phyloP scores from a whole-genome alignment of 495 filamentous ascomycete species.

The Polyplosphaeria fusca region DNA sequence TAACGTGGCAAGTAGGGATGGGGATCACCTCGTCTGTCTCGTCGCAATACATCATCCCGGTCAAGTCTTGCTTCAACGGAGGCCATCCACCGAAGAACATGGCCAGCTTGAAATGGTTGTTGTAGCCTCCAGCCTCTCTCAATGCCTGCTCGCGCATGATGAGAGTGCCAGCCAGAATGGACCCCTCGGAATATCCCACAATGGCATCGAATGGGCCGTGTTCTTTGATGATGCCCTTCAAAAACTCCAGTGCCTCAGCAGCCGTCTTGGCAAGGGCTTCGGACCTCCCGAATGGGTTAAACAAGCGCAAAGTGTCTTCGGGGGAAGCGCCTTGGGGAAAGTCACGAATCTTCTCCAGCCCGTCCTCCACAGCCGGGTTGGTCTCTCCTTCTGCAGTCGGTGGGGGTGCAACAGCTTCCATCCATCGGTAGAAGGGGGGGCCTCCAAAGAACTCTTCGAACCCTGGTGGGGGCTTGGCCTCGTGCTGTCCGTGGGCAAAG shows the following conservation, averaged over 20 bases:
- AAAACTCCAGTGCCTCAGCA: conserved; percentile 44
- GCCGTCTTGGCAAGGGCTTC: conserved; percentile 16
- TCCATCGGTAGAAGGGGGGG: conserved; percentile 51
- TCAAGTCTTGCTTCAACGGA: conserved; percentile 48
- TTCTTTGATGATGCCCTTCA: conserved; percentile 50
- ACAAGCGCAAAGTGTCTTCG: conserved; percentile 43
- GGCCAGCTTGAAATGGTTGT: conserved; percentile 51
- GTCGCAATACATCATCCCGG: conserved; percentile 46
- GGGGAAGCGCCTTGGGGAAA: conserved; percentile 48
- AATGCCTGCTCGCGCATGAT: conserved; percentile 39
- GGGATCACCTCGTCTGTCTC: conserved; percentile 48
- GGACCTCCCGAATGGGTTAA: background rate
- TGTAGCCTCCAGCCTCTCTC: conserved; percentile 36
- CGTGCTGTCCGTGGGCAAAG: conserved; percentile 49
- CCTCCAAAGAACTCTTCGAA: conserved; percentile 54
- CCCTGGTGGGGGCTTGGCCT: conserved; percentile 48
- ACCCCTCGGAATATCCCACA: conserved; percentile 54
- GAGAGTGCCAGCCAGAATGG: conserved; percentile 50
- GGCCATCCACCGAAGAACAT: conserved; percentile 57
- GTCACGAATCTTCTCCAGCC: conserved; percentile 50
- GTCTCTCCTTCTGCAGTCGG: no score
- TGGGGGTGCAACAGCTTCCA: no score
- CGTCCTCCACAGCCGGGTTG: conserved; percentile 45
- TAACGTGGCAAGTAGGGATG: conserved; percentile 56
- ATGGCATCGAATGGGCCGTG: conserved; percentile 44